Conservation (phyloP, 73 alveolate genomes). For the Tetrahymena borealis region DNA sequence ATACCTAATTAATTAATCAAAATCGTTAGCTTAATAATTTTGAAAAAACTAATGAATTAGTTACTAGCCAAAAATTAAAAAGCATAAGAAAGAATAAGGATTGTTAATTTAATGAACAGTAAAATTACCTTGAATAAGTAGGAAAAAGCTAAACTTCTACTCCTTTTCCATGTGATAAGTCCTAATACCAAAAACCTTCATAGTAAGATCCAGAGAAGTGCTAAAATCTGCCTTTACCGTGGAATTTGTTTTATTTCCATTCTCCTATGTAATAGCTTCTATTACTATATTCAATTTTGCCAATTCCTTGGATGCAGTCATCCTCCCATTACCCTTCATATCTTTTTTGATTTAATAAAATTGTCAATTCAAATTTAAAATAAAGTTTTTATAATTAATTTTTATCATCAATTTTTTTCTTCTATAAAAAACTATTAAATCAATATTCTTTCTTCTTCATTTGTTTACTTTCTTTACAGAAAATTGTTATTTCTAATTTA, state of each 20-base stretch:
- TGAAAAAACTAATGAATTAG: too few relatives aligned
- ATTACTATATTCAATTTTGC: conserved; percentile 2
- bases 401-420: too few relatives aligned
- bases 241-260: neutral
- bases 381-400: too few relatives aligned
- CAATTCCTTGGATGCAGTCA: conserved; percentile 9
- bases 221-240: neutral
- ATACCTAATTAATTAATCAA: conserved; percentile 1
- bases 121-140: neutral
- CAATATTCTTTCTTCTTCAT: too few relatives aligned
- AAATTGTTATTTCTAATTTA: too few relatives aligned
- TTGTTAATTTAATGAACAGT: too few relatives aligned
- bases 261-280: neutral
- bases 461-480: too few relatives aligned
- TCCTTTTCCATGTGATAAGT: neutral
- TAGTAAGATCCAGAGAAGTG: neutral
- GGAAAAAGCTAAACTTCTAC: neutral
- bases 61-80: too few relatives aligned
- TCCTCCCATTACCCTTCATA: conserved; percentile 24
- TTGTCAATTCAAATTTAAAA: too few relatives aligned
- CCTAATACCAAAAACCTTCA: neutral
- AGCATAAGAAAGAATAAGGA: too few relatives aligned
- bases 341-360: neutral
- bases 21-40: neutral
- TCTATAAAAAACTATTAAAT: too few relatives aligned